A percentile compares a stretch with the other conserved stretches of the same genome.
Evolutionary conservation across 2,329 filamentous ascomycete genomes (phyloP).

Genomic region (Phaeosphaeria sp.): DNA sequence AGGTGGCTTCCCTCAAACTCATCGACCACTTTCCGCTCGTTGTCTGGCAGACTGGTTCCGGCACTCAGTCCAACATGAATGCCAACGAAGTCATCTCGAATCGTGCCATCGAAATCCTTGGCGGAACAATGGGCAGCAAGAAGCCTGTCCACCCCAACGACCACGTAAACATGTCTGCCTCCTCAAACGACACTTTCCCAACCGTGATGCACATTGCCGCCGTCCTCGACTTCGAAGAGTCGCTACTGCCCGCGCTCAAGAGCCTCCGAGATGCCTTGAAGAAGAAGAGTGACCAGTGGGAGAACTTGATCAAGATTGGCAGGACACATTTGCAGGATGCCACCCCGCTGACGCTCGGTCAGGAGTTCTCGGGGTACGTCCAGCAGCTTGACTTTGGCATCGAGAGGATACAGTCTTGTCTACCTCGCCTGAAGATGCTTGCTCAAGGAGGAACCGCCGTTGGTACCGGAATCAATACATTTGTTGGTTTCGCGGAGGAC

Average conservation of each 20-base stretch:
- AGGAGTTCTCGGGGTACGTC: conserved; percentile 98
- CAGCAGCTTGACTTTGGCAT: conserved; percentile 92
- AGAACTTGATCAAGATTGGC: conserved; percentile 98
- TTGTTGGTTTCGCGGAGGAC: conserved; percentile 91
- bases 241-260: conserved; percentile 81
- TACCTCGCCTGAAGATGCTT: conserved; percentile 84
- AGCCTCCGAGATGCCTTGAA: conserved; percentile 84
- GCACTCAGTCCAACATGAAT: conserved; percentile 99
- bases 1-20: conserved; percentile 93
- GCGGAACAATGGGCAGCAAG: conserved; percentile 92
- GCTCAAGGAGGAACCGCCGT: conserved; percentile 97
- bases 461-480: conserved; percentile 97
- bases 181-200: conserved; percentile 98
- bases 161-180: conserved; percentile 99
- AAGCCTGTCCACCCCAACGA: conserved; percentile 99
- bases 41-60: conserved; percentile 98
- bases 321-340: conserved; percentile 97
- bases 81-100: conserved; percentile 99
- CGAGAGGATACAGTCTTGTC: conserved; percentile 79
- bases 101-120: conserved; percentile 96
- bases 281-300: conserved; percentile 86
- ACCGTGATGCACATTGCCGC: conserved; percentile 99
- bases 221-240: conserved; percentile 87
- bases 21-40: conserved; percentile 97
- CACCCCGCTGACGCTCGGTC: conserved; percentile 90